Evolutionary conservation across 108 stramenopile genomes (phyloP).

Genomic region (Cyclotella cryptica): DNA sequence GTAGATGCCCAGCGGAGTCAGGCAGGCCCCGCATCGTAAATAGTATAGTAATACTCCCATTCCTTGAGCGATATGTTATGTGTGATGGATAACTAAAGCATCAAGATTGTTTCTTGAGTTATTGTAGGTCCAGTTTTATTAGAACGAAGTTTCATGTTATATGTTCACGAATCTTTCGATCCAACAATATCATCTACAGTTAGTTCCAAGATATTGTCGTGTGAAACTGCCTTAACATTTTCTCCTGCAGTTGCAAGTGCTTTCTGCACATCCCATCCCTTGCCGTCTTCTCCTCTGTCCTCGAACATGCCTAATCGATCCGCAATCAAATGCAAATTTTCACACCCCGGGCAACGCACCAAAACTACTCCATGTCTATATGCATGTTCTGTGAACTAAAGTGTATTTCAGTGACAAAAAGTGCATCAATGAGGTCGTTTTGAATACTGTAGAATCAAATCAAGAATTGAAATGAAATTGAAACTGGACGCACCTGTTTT

Average conservation of each 20-base stretch:
- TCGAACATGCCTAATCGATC: slow-evolving; percentile 91
- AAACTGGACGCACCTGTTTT: slow-evolving; percentile 56
- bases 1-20: slow-evolving; percentile 58
- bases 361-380: slow-evolving; percentile 95
- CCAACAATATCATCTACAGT: slow-evolving; percentile 80
- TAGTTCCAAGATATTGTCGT: slow-evolving; percentile 81
- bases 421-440: not conserved
- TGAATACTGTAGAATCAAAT: not conserved
- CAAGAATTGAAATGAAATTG: not conserved
- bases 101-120: not conserved
- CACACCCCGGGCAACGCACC: slow-evolving; percentile 93
- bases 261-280: slow-evolving; percentile 79
- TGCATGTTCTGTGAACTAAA: slow-evolving; percentile 86
- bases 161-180: slow-evolving; percentile 10
- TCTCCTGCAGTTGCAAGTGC: slow-evolving; percentile 63
- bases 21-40: slow-evolving; percentile 18
- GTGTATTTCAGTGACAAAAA: not conserved
- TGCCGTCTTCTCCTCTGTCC: slow-evolving; percentile 50
- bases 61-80: too few species aligned
- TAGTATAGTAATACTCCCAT: not conserved
- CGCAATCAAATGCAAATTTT: slow-evolving; percentile 95
- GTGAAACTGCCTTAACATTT: slow-evolving; percentile 67
- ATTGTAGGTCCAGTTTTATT: not conserved
- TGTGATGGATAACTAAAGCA: too few species aligned
- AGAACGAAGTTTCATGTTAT: not conserved